Evolutionary conservation across 2,329 filamentous ascomycete genomes (phyloP), one percentile per base, ranked within the genome.

Genomic region (Fusarium circinatum): DNA sequence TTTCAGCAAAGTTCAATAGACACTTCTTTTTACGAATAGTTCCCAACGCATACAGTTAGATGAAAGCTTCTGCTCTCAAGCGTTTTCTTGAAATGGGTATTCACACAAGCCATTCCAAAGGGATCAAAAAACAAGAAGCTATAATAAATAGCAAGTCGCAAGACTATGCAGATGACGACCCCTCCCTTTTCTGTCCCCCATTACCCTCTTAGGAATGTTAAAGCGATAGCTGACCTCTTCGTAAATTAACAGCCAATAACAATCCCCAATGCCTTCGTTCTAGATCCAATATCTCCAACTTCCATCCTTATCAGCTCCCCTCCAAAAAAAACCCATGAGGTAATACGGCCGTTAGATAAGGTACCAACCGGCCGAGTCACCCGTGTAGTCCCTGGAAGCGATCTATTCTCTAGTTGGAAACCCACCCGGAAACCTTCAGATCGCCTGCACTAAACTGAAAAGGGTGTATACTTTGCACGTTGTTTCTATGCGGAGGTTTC

Each of bases 401-500:
- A 54, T 52, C 41, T 70, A 61, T 63, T 36, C 63, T 65, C 20
- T n/a, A 62, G 49, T 38, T 49, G 55, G 54, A 32, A 32, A 68
- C 55, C 51, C 38, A 59, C 48, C 60, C 48, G n/a, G 65, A 58
- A 52, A 30, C 26, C 28, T n/a, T n/a, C 54, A 39, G 56, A 42
- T 44, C 49, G 49, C 28, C 24, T 55, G 45, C 70, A 42, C 72
- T 75, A 75, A 59, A 57, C 68, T 69, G 49, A 36, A 66, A 70
- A 41, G n/a, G 65, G 72, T 44, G 32, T 55, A 70, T 75, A 66
- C 34, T 70, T 75, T 67, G 61, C 72, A 74, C 7, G 17, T 56
- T 6, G 26, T 17, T 24, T 24, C 60, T 39, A 65, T 72, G 48
- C 28, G 57, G 71, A 51, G 68, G 54, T 47, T 39, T 39, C 32